These are phyloP conservation scores for Phytophthora cryptogea DNA, from an alignment of 352 stramenopile species.

Conservation along the genomic window DNA sequence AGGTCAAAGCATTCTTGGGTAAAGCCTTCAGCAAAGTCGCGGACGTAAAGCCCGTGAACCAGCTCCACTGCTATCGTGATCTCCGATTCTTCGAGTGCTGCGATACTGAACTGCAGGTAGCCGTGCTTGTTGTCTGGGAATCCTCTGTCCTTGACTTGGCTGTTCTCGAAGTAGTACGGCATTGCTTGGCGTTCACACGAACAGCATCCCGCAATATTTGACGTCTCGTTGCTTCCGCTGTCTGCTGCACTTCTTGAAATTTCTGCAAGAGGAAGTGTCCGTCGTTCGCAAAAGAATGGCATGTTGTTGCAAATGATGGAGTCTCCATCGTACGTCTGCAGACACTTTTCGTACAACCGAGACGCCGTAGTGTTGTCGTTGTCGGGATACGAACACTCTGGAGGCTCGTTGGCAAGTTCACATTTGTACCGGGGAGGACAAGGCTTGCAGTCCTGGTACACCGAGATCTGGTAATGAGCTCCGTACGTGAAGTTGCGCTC, in stretches of 20 bases:
- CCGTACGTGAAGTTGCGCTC: conserved; percentile 95
- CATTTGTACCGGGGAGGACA: conserved; percentile 94
- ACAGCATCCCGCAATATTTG: conserved; percentile 70
- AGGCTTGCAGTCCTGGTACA: conserved; percentile 96
- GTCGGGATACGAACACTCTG: conserved; percentile 71
- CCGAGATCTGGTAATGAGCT: conserved; percentile 94
- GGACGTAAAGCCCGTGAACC: conserved; percentile 93
- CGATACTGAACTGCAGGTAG: conserved; percentile 91
- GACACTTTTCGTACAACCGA: conserved; percentile 53
- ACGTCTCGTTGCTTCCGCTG: conserved; percentile 30
- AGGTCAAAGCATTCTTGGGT: conserved; percentile 84
- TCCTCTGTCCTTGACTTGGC: conserved; percentile 53
- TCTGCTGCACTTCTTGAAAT: conserved; percentile 17
- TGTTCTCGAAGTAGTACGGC: conserved; percentile 89
- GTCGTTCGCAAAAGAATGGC: conserved; percentile 66
- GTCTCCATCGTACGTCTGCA: conserved; percentile 44
- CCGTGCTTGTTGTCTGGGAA: conserved; percentile 96
- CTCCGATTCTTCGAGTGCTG: conserved; percentile 77
- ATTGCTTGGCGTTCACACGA: conserved; percentile 87
- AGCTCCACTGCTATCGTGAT: conserved; percentile 94
- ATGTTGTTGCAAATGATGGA: conserved; percentile 54
- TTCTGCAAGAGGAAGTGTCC: conserved; percentile 31
- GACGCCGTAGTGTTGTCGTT: conserved; percentile 47
- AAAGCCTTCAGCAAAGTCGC: conserved; percentile 88
- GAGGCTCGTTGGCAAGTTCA: conserved; percentile 43